Base-by-base conservation (phyloP, 169 alveolate species). In the Plasmodium gonderi region DNA sequence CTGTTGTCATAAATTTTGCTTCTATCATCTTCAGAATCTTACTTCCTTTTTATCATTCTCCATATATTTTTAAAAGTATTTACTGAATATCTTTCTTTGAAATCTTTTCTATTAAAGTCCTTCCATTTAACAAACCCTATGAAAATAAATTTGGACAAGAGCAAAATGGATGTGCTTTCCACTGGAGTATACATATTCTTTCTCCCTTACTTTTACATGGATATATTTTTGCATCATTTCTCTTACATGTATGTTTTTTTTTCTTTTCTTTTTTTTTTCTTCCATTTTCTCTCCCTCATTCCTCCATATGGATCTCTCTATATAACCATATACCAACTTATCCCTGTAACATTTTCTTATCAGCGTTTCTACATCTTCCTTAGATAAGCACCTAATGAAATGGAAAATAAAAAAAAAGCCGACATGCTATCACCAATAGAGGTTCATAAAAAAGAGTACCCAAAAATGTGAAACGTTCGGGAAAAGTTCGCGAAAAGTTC, bases 81-180 rank as follows among this genome's bases (percentile, higher is more conserved):
- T 26, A 72, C 76, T 8, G 91, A 82, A 36, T 45, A 75, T 7
- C 74, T 54, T 29, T 45, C 64, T 29, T 40, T 45, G 23, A 68
- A 82, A 0, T 69, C 75, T 54, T 82, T 82, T 54, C 81, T 82
- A 54, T 82, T 60, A 20, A 82, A 69, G 6, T 68, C 74, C 67
- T 82, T 82, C 91, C 91, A 82, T n/a, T 45, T 68, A n/a, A 82
- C 91, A 40, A 68, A 67, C 11, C 91, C 91, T 82, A 29, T 29
- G 60, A 0, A 14, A 3, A 38, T 12, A 80, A 12, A 80, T 36
- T 78, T 23, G 14, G 31, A 38, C 11, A 29, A 1, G 12, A 8
- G 75, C 20, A 78, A 54, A 14, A n/a, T 29, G 42, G 20, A 17
- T n/a, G n/a, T n/a, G n/a, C n/a, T n/a, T n/a, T n/a, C n/a, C n/a